Evolutionary conservation across 805 yeast genomes (phyloP), one percentile per base, ranked within the genome.

Genomic region (Clavispora carvajalis): DNA sequence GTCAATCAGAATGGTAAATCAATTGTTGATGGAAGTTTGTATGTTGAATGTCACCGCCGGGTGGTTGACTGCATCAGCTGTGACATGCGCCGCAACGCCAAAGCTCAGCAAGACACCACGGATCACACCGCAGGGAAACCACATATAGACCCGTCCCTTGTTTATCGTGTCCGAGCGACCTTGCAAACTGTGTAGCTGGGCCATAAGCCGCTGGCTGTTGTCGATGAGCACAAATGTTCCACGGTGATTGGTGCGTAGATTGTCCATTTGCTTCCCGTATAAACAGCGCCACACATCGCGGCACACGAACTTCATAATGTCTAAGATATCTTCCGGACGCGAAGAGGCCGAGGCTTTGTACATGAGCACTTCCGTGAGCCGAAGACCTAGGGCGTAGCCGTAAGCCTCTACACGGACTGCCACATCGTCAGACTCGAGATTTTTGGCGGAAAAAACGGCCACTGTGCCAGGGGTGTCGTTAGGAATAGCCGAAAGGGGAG

Each of bases 221-320:
- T 87, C 96, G 8, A 86, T 77, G 33, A 87, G 68, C 19, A 88
- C 91, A 59, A 79, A 86, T 0, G 90, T 85, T 6, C 93, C 85
- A 28, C 95, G 66, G 59, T 93, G 97, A 57, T 93, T 93, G 1
- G 99, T 93, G 46, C 95, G 76, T 43, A 93, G 70, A 51, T 88
- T 89, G 58, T 90, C 97, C 70, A 93, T 86, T 58, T 85, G 96
- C 61, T 89, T 91, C 28, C 80, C 78, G 62, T 79, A 88, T 22
- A 91, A 57, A 39, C 74, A 64, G 51, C 77, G 80, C 98, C 98
- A 93, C 22, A 90, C 83, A 51, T 90, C 97, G 34, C 95, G 75
- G 58, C 98, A 90, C 5, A 93, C 77, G 58, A 87, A 89, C 62
- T 91, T 91, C 87, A 93, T 86, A 29, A 91, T 75, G 48, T 86